Base-by-base conservation (phyloP, 352 stramenopile genomes). In the Phytopythium ostracodes region DNA sequence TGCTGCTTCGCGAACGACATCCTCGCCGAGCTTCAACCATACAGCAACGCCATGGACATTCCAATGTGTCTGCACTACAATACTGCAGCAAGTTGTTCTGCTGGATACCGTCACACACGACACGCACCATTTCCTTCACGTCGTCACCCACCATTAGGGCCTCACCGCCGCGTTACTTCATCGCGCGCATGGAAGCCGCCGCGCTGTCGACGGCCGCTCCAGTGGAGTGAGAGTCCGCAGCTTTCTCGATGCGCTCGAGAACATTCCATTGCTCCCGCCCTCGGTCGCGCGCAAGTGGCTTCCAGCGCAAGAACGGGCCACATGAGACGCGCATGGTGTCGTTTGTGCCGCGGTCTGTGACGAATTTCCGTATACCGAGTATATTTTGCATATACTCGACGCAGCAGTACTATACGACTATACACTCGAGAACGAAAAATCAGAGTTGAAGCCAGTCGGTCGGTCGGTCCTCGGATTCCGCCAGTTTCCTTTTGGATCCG, bases 381-480 rank as follows among this genome's bases (percentile, higher is more conserved):
- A 49, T 49, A 49, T 20, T 24, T 49, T 4, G 7, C 42, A 7
- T 49, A 49, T 49, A 49, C n/a, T 11, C 12, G 36, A 43, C 38
- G 40, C 17, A 38, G 6, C 33, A 38, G 29, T 10, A 11, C 33
- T 38, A 38, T 38, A 15, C 42, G 0, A 49, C 18, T 49, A 49
- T 49, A 49, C 42, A 1, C n/a, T 17, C 8, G 42, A 49, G 42
- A 49, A 27, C 9, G 17, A 35, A 29, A 54, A 54, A 54, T 54
- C 47, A 54, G 47, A 35, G 47, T 54, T 54, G 47, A 54, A 54
- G 47, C 47, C 47, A 49, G 42, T 33, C 29, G 7, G 29, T 33
- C 29, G 7, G 29, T 33, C 29, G 29, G 29, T 33, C 29, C 29
- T 33, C 29, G 29, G 29, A 33, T 33, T 33, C 29, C 42, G 42